Evolutionary conservation across 257 asterid species (phyloP).

Genomic region (Fraxinus quadrangulata): DNA sequence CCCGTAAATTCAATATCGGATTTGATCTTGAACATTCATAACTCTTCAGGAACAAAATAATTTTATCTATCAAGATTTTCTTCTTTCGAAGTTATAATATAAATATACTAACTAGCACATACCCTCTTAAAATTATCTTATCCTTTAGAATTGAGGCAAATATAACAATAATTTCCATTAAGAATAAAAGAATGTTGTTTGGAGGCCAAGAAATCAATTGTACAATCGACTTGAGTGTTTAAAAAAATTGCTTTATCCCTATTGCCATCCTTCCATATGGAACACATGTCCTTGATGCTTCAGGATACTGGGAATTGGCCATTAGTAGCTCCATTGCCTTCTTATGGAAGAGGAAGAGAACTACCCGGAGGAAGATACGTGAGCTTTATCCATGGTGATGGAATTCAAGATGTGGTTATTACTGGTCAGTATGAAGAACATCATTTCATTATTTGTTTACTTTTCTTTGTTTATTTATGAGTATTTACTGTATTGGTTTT

Average conservation of each 20-base stretch:
- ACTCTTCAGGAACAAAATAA: not conserved
- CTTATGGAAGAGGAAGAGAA: conserved; percentile 97
- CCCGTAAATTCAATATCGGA: not conserved
- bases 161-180: not conserved
- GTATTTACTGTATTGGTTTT: conserved; percentile 1
- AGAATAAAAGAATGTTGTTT: not conserved
- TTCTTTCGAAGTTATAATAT: not conserved
- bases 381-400: conserved; percentile 91
- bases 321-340: conserved; percentile 78
- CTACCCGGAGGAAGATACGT: conserved; percentile 87
- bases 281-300: conserved; percentile 30
- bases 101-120: not conserved
- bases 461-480: not conserved
- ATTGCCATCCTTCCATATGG: conserved; percentile 5
- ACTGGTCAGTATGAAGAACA: conserved; percentile 53
- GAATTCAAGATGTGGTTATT: conserved; percentile 85
- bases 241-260: too few relatives aligned
- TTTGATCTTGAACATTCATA: not conserved
- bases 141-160: not conserved
- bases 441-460: not conserved
- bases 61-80: not conserved
- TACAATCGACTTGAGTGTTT: not conserved
- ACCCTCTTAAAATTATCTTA: not conserved
- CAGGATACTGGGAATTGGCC: conserved; percentile 77
- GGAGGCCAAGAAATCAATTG: not conserved